Evolutionary conservation across 192 early-diverging fungal species (phyloP).

Genomic region (Entomortierella lignicola): DNA sequence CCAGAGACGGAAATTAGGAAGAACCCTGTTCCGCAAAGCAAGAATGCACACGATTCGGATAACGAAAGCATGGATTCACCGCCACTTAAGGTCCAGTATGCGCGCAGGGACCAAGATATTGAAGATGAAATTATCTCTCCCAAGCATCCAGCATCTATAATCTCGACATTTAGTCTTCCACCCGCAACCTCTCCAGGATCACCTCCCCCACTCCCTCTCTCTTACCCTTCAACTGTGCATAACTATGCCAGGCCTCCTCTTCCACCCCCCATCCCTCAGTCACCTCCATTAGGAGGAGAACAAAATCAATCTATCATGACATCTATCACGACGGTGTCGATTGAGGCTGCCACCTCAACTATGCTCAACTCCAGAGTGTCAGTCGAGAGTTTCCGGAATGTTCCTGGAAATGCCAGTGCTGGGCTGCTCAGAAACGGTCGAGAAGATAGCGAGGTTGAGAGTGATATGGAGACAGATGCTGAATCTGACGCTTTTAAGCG

Average conservation of each 20-base stretch:
- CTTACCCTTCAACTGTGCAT: not conserved
- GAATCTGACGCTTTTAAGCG: slow-evolving; percentile 22
- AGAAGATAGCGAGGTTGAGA: slow-evolving; percentile 17
- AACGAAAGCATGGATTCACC: slow-evolving; percentile 34
- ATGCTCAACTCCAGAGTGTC: slow-evolving; percentile 42
- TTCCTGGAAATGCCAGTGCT: slow-evolving; percentile 18
- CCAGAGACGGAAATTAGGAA: not conserved
- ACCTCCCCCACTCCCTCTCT: slow-evolving; percentile 14
- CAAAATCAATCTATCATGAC: slow-evolving; percentile 27
- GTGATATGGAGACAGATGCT: slow-evolving; percentile 32
- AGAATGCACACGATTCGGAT: slow-evolving; percentile 15
- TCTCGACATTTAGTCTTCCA: slow-evolving; percentile 42
- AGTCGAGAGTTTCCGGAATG: slow-evolving; percentile 44
- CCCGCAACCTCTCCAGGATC: slow-evolving; percentile 31
- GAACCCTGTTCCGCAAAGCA: not conserved
- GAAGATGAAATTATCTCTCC: slow-evolving; percentile 17
- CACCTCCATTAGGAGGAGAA: slow-evolving; percentile 12
- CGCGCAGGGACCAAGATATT: slow-evolving; percentile 21
- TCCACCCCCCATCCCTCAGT: slow-evolving; percentile 35
- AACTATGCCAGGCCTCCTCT: not conserved
- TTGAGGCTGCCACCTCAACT: slow-evolving; percentile 37
- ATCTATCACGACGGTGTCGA: slow-evolving; percentile 40
- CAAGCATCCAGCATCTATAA: slow-evolving; percentile 39
- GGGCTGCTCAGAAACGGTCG: not conserved
- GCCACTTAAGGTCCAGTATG: slow-evolving; percentile 48